Evolutionary conservation across 257 asterid species (phyloP).

Genomic region (Primulina eburnea): DNA sequence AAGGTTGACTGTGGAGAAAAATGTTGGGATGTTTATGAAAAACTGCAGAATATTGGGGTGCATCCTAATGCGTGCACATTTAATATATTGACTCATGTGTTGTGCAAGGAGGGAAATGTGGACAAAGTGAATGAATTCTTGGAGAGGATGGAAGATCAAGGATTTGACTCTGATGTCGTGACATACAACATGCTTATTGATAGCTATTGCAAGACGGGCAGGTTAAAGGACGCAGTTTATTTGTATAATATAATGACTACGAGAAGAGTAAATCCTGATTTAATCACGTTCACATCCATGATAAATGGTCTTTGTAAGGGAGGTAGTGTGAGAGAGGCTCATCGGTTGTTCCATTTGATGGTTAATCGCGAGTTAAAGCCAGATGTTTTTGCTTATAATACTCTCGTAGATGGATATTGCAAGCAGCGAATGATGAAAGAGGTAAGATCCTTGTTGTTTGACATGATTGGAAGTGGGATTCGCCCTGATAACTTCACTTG

Average conservation of each 20-base stretch:
- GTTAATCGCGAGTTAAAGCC: conserved; percentile 63
- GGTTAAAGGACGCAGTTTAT: conserved; percentile 70
- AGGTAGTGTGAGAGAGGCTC: conserved; percentile 64
- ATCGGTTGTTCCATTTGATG: conserved; percentile 59
- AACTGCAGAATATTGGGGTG: conserved; percentile 54
- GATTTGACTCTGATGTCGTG: conserved; percentile 67
- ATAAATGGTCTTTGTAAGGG: conserved; percentile 70
- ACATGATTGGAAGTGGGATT: conserved; percentile 62
- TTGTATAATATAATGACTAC: conserved; percentile 64
- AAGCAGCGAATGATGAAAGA: conserved; percentile 78
- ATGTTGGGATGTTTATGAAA: conserved; percentile 74
- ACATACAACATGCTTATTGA: conserved; percentile 74
- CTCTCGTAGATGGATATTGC: conserved; percentile 73
- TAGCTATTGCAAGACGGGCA: conserved; percentile 66
- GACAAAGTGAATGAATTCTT: conserved; percentile 60
- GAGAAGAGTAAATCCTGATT: conserved; percentile 65
- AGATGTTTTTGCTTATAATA: conserved; percentile 58
- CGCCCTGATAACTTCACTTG: conserved; percentile 69
- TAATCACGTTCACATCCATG: conserved; percentile 71
- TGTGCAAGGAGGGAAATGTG: conserved; percentile 66
- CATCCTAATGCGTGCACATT: conserved; percentile 71
- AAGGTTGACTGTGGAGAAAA: conserved; percentile 44
- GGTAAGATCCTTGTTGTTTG: conserved; percentile 57
- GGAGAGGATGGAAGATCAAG: conserved; percentile 84
- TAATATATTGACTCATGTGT: conserved; percentile 58